Conservation (phyloP, 2,329 filamentous ascomycete species). For the Bimuria novae-zelandiae region DNA sequence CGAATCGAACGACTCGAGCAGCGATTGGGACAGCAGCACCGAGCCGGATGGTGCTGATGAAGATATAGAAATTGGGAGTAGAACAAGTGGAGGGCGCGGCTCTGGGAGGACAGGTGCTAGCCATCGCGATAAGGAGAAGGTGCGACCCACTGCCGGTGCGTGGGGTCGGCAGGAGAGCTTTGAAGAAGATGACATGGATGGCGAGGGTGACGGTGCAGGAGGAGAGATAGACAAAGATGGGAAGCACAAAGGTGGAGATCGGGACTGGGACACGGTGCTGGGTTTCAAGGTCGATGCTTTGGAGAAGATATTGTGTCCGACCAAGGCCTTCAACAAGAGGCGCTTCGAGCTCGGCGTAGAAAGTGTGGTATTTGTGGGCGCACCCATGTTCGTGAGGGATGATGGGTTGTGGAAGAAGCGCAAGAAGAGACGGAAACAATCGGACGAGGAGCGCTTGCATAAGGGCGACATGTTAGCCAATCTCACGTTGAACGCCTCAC, state of each 20-base stretch:
- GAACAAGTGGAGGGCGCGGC: conserved; percentile 39
- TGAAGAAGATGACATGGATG: conserved; percentile 41
- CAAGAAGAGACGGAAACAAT: conserved; percentile 37
- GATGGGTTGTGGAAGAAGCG: conserved; percentile 48
- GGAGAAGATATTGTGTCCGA: conserved; percentile 47
- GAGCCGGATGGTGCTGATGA: conserved; percentile 41
- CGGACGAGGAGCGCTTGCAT: conserved; percentile 25
- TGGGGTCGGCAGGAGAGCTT: conserved; percentile 44
- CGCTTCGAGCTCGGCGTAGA: conserved; percentile 49
- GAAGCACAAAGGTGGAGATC: conserved; percentile 32
- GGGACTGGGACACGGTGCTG: conserved; percentile 46
- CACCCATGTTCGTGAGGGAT: conserved; percentile 49
- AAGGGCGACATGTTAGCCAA: conserved; percentile 27
- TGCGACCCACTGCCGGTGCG: conserved; percentile 26
- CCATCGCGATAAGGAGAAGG: conserved; percentile 32
- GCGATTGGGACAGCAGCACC: conserved; percentile 45
- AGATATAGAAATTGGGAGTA: conserved; percentile 40
- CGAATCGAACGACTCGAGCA: conserved; percentile 38
- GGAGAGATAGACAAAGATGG: conserved; percentile 15
- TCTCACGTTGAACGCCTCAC: conserved; percentile 23
- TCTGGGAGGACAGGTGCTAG: conserved; percentile 35
- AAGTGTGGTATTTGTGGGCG: conserved; percentile 46
- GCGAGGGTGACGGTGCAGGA: conserved; percentile 16
- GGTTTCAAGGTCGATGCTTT: conserved; percentile 47
- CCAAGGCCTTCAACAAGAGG: conserved; percentile 45